phyloP scores from a whole-genome alignment of 2,329 filamentous ascomycete genomes.

The Aspergillus sp. region DNA sequence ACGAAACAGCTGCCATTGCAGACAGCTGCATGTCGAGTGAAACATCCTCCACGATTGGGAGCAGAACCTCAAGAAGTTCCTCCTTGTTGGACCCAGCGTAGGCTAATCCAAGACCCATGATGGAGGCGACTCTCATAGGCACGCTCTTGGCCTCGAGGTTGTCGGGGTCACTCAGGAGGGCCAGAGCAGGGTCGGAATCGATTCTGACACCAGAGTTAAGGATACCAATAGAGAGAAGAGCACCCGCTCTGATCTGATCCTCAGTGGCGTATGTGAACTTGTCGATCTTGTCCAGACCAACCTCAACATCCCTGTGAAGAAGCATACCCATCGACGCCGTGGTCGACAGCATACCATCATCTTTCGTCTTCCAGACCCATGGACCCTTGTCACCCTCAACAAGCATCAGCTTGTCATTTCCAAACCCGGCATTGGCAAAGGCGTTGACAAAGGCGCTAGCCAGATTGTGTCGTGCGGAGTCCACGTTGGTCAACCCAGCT shows the following conservation, averaged over 20 bases:
- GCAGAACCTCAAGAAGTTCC: slow-evolving; percentile 75
- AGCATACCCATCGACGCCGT: slow-evolving; percentile 90
- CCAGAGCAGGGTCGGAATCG: slow-evolving; percentile 85
- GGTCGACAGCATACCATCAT: slow-evolving; percentile 94
- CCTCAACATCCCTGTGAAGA: slow-evolving; percentile 89
- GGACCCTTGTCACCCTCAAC: slow-evolving; percentile 81
- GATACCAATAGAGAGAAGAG: slow-evolving; percentile 88
- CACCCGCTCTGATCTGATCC: slow-evolving; percentile 81
- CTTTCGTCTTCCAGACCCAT: slow-evolving; percentile 99
- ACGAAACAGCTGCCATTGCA: slow-evolving; percentile 87
- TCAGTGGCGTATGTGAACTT: slow-evolving; percentile 85
- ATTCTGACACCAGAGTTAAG: slow-evolving; percentile 88
- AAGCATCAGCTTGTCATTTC: slow-evolving; percentile 97
- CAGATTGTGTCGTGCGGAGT: slow-evolving; percentile 92
- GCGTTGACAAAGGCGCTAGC: slow-evolving; percentile 95
- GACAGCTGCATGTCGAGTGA: slow-evolving; percentile 89
- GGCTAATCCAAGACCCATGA: slow-evolving; percentile 92
- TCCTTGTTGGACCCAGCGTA: slow-evolving; percentile 94
- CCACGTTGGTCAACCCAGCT: slow-evolving; percentile 86
- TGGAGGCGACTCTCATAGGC: slow-evolving; percentile 73
- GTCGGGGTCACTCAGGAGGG: slow-evolving; percentile 73
- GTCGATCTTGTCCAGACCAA: slow-evolving; percentile 88
- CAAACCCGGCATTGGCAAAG: slow-evolving; percentile 93
- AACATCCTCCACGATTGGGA: slow-evolving; percentile 83
- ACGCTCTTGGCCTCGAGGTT: slow-evolving; percentile 75